Evolutionary conservation across 192 early-diverging fungal genomes (phyloP).

Genomic region (Obelidium mucronatum): DNA sequence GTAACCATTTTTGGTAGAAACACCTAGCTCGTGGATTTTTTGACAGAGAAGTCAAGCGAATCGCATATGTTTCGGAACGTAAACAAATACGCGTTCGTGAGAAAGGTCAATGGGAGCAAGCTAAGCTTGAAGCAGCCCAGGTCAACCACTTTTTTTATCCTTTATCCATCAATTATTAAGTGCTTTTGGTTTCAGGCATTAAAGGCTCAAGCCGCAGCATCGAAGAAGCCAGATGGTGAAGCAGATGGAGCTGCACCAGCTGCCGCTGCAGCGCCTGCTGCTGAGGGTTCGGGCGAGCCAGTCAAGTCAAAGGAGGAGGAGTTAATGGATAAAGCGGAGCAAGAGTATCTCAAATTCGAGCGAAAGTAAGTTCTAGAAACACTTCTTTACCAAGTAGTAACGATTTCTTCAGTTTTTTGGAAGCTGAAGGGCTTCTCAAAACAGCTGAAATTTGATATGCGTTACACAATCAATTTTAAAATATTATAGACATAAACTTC

Average conservation of each 20-base stretch:
- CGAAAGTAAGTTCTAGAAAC: constrained; percentile 26
- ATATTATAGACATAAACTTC: too few relatives aligned
- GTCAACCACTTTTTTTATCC: neutral
- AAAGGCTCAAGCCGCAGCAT: constrained; percentile 12
- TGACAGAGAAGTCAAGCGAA: constrained; percentile 60
- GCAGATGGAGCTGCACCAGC: constrained; percentile 11
- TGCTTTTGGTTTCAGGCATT: constrained; percentile 13
- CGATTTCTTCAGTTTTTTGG: constrained; percentile 17
- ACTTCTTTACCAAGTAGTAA: neutral
- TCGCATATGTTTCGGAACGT: constrained; percentile 50
- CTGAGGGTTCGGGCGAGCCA: constrained; percentile 1
- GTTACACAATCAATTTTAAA: too few relatives aligned
- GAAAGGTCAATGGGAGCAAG: constrained; percentile 51
- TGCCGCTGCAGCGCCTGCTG: constrained; percentile 4
- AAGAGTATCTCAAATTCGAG: constrained; percentile 52
- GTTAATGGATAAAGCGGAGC: constrained; percentile 42
- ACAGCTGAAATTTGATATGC: too few relatives aligned
- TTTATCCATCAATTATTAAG: neutral
- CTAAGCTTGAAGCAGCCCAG: constrained; percentile 48
- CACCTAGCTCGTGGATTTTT: constrained; percentile 53
- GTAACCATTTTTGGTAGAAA: constrained; percentile 56
- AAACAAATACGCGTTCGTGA: constrained; percentile 54
- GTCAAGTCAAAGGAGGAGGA: constrained; percentile 28
- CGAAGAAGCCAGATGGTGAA: constrained; percentile 6
- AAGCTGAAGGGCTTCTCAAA: constrained; percentile 21